phyloP scores from a whole-genome alignment of 2,329 filamentous ascomycete genomes.

The Lasiodiplodia sp. region DNA sequence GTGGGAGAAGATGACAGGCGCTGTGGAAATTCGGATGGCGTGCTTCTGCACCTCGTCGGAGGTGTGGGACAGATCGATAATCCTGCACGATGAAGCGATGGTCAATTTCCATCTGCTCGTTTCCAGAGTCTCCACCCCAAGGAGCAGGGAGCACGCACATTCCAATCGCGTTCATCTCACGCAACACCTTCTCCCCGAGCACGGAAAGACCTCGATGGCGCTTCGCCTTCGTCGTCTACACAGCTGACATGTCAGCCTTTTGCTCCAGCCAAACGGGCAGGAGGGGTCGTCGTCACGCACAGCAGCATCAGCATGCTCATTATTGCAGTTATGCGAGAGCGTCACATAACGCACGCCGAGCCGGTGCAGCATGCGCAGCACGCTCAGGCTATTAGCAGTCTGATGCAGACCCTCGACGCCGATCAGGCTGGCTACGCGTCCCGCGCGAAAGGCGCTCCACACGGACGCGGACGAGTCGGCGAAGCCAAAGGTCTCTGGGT shows the following conservation, averaged over 20 bases:
- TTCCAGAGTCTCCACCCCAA: constrained; percentile 64
- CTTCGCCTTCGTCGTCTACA: constrained; percentile 26
- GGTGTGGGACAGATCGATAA: constrained; percentile 79
- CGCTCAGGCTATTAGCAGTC: constrained; percentile 83
- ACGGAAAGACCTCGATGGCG: constrained; percentile 56
- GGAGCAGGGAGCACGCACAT: constrained; percentile 57
- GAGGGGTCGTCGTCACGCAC: constrained; percentile 59
- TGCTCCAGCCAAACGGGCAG: too few relatives aligned
- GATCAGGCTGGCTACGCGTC: constrained; percentile 43
- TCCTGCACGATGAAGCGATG: too few relatives aligned
- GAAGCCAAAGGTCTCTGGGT: constrained; percentile 73
- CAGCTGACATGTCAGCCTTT: too few relatives aligned
- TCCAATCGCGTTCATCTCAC: constrained; percentile 76
- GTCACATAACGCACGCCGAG: constrained; percentile 91
- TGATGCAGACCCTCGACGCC: constrained; percentile 80
- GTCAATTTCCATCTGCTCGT: too few relatives aligned
- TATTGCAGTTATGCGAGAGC: constrained; percentile 95
- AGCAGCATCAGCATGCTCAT: constrained; percentile 85
- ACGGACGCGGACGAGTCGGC: constrained; percentile 67
- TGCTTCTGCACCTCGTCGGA: constrained; percentile 84
- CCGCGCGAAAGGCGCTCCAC: constrained; percentile 56
- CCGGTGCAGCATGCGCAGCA: constrained; percentile 75
- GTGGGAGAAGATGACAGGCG: constrained; percentile 86
- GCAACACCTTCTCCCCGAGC: constrained; percentile 56
- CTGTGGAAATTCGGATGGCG: constrained; percentile 67